Base-by-base conservation (phyloP, 495 filamentous ascomycete genomes). In the Xylaria longipes region DNA sequence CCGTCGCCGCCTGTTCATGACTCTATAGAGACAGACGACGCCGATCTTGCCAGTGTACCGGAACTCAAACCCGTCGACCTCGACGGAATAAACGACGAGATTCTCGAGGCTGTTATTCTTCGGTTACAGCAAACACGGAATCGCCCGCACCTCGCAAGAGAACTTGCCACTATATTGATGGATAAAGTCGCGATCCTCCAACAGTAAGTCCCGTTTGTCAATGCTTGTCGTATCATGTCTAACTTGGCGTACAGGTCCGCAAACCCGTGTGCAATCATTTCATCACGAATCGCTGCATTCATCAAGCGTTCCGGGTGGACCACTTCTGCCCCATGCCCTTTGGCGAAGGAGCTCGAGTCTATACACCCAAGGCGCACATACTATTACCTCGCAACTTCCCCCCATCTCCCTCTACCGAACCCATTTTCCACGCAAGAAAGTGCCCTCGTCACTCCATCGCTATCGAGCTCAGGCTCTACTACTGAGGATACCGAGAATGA, bases 301-400 rank as follows among this genome's bases (percentile, higher is more conserved):
- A 87, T 97, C 74, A 94, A 95, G 84, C 92, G 96, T 71, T 81
- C 92, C 31, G 82, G 82, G 73, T 97, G 94, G 94, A 91, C 91
- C 2, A 90, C 92, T 27, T 82, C 91, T 27, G 84, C 92, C 52
- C 94, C 92, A 5, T 98, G 96, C 80, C 94, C 97, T 5, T 79
- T 98, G 58, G 93, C 91, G 48, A 99, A 98, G 82, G 94, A 97
- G 82, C 89, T 98, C 68, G 91, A 97, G 77, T 89, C 93, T 37
- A 91, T 95, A 46, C 95, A 98, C 77, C 96, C 96, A 31, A 92
- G 94, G 76, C 93, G 96, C 82, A 94, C 97, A 65, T 99, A 97
- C 82, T 99, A 95, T 80, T 98, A 93, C 82, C 89, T 99, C 62
- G 96, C 94, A 46, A 97, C 93, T 9, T 89, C 84, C 72, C 90